Evolutionary conservation across 192 early-diverging fungal species (phyloP).

Genomic region (Blastocladiella britannica): DNA sequence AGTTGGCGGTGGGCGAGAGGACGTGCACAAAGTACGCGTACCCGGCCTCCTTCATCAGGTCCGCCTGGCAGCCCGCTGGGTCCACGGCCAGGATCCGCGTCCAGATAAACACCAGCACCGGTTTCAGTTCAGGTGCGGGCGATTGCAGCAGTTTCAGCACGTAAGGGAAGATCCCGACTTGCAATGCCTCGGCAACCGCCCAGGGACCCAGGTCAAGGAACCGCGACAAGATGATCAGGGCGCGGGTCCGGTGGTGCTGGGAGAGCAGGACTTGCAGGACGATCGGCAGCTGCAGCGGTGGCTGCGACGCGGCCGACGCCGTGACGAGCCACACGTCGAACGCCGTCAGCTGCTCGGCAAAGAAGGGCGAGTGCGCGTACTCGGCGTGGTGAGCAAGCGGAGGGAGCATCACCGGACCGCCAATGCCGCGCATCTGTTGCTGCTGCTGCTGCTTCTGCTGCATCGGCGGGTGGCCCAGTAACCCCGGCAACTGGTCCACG

Average conservation of each 20-base stretch:
- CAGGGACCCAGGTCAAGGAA: slow-evolving; percentile 83
- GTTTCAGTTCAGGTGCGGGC: slow-evolving; percentile 77
- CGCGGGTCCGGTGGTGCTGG: slow-evolving; percentile 81
- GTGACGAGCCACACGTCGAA: slow-evolving; percentile 90
- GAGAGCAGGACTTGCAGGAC: slow-evolving; percentile 88
- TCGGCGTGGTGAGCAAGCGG: slow-evolving; percentile 11
- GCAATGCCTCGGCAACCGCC: slow-evolving; percentile 80
- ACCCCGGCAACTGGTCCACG: slow-evolving; percentile 64
- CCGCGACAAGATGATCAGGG: slow-evolving; percentile 70
- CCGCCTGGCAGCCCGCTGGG: slow-evolving; percentile 61
- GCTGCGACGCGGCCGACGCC: slow-evolving; percentile 46
- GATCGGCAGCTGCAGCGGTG: slow-evolving; percentile 83
- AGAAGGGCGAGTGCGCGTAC: slow-evolving; percentile 71
- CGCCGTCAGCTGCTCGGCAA: slow-evolving; percentile 87
- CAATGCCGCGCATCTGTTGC: too few species aligned
- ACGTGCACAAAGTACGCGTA: slow-evolving; percentile 85
- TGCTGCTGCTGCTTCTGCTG: too few species aligned
- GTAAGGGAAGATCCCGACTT: slow-evolving; percentile 92
- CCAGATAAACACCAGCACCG: slow-evolving; percentile 93
- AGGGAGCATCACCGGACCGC: slow-evolving; percentile 10
- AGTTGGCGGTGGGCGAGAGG: slow-evolving; percentile 46
- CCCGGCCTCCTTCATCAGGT: slow-evolving; percentile 76
- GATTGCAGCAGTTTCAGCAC: slow-evolving; percentile 83
- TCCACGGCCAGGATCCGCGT: slow-evolving; percentile 88
- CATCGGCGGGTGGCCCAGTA: too few species aligned